Evolutionary conservation across 805 yeast genomes (phyloP).

Genomic region (Suhomyces kilbournensis): DNA sequence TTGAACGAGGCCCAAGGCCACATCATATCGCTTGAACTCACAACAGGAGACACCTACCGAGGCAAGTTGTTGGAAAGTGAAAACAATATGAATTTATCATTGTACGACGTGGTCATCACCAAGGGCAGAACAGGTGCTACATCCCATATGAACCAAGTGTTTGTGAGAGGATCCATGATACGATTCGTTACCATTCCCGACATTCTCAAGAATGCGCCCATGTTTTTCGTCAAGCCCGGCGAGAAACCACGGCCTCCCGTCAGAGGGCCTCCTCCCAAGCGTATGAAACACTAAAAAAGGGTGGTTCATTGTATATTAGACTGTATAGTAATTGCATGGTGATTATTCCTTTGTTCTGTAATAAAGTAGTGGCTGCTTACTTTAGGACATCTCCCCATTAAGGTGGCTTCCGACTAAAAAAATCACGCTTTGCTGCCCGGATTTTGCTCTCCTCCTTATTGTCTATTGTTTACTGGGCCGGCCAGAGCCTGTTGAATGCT

Average conservation of each 20-base stretch:
- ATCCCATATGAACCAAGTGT: slow-evolving; percentile 76
- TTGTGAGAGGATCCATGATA: slow-evolving; percentile 87
- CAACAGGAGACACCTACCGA: slow-evolving; percentile 81
- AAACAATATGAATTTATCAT: slow-evolving; percentile 91
- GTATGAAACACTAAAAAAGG: slow-evolving; percentile 19
- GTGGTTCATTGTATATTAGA: background rate
- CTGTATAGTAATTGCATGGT: background rate
- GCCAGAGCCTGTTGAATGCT: background rate
- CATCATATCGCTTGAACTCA: slow-evolving; percentile 73
- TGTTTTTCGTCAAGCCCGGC: slow-evolving; percentile 60
- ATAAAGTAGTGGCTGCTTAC: background rate
- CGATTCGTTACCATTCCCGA: slow-evolving; percentile 87
- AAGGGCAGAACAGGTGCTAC: slow-evolving; percentile 64
- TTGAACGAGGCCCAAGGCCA: slow-evolving; percentile 90
- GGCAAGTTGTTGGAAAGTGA: slow-evolving; percentile 86
- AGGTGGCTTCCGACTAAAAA: background rate
- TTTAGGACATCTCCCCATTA: background rate
- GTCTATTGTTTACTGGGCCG: background rate
- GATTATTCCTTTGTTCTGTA: background rate
- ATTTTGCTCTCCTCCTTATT: background rate
- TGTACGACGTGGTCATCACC: slow-evolving; percentile 78
- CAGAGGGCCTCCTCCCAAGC: slow-evolving; percentile 41
- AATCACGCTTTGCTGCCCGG: background rate
- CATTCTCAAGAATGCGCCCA: slow-evolving; percentile 81
- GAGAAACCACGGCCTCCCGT: slow-evolving; percentile 71